Conservation (phyloP, 768 basidiomycete species). For the Tephrocybe rancida region DNA sequence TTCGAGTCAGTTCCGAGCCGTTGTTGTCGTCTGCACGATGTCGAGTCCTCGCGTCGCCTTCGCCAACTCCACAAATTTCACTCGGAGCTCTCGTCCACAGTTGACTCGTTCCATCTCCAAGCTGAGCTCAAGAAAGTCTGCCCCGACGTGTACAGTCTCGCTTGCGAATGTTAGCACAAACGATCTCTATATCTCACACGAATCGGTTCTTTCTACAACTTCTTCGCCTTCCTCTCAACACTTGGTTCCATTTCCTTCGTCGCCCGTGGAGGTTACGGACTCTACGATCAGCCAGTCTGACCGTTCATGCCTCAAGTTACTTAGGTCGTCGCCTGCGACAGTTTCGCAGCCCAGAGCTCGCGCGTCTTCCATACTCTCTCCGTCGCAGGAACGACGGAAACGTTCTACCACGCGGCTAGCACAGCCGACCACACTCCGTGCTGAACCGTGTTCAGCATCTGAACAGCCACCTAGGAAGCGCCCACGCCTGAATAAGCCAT, state of each 20-base stretch:
- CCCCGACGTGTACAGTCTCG: constrained; percentile 23
- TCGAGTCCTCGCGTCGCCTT: constrained; percentile 21
- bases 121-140: constrained; percentile 21
- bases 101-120: constrained; percentile 14
- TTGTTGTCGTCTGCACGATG: constrained; percentile 19
- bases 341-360: constrained; percentile 10
- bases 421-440: not conserved
- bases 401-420: constrained; percentile 14
- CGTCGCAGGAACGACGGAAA: constrained; percentile 16
- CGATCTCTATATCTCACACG: constrained; percentile 6
- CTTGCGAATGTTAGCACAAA: constrained; percentile 19
- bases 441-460: constrained; percentile 5
- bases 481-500: constrained; percentile 17
- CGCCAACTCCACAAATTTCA: constrained; percentile 22
- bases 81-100: constrained; percentile 17
- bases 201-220: constrained; percentile 9
- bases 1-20: constrained; percentile 17
- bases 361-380: not conserved
- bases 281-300: constrained; percentile 21
- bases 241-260: constrained; percentile 22
- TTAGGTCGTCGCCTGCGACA: constrained; percentile 13
- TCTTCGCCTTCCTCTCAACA: constrained; percentile 13
- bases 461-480: constrained; percentile 24
- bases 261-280: constrained; percentile 9
- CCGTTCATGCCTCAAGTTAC: constrained; percentile 17